phyloP scores from a whole-genome alignment of 2,329 filamentous ascomycete species.

The Diaporthe sp. region DNA sequence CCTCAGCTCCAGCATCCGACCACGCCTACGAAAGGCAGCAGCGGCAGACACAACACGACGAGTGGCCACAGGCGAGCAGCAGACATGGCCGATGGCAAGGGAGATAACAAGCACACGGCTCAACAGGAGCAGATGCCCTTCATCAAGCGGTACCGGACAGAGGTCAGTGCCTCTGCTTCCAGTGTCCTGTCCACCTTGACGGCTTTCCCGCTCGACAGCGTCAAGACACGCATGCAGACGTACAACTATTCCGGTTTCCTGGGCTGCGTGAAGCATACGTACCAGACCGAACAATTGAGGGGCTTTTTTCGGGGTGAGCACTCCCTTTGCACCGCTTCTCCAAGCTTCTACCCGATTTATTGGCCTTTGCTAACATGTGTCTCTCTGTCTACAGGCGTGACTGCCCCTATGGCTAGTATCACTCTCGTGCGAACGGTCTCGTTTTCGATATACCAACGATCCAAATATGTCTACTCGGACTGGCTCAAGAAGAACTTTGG shows the following conservation, averaged over 20 bases:
- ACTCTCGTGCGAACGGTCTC: constrained; percentile 57
- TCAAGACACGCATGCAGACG: constrained; percentile 92
- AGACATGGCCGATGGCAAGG: constrained; percentile 29
- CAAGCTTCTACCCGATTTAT: neutral
- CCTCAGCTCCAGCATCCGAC: constrained; percentile 55
- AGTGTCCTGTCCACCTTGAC: constrained; percentile 83
- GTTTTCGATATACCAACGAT: constrained; percentile 75
- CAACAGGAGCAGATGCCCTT: constrained; percentile 59
- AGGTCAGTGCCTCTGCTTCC: constrained; percentile 83
- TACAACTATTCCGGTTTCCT: constrained; percentile 83
- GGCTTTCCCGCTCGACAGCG: constrained; percentile 89
- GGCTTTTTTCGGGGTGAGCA: constrained; percentile 85
- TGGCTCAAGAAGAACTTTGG: constrained; percentile 77
- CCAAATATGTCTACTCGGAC: constrained; percentile 80
- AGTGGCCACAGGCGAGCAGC: constrained; percentile 39
- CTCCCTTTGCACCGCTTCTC: constrained; percentile 33
- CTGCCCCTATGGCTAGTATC: constrained; percentile 78
- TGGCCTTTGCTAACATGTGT: neutral
- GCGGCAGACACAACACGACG: constrained; percentile 41
- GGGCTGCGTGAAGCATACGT: constrained; percentile 83
- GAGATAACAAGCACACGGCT: constrained; percentile 45
- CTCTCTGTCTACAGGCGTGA: constrained; percentile 68
- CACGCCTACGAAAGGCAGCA: constrained; percentile 56
- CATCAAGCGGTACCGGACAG: constrained; percentile 83
- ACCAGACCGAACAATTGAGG: constrained; percentile 77